Conservation (phyloP, 2,329 filamentous ascomycete species). For the Byssochlamys sp. region DNA sequence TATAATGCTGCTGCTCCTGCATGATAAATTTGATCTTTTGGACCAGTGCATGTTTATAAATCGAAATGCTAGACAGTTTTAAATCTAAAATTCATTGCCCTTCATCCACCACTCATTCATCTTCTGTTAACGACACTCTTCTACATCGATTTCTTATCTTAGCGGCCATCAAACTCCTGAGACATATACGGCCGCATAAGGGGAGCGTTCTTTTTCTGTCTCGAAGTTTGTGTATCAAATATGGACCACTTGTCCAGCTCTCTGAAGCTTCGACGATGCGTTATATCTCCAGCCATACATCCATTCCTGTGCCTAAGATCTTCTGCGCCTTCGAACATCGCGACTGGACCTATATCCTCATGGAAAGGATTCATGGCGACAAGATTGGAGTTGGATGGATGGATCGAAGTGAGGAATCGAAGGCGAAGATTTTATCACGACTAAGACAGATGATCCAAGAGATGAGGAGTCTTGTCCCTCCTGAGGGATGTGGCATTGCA, state of each 20-base stretch:
- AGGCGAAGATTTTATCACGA: conserved; percentile 26
- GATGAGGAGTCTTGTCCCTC: conserved; percentile 21
- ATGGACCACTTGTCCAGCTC: conserved; percentile 15
- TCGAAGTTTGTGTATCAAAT: conserved; percentile 24
- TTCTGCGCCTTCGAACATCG: conserved; percentile 25
- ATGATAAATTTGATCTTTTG: too few species aligned
- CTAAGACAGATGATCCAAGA: conserved; percentile 19
- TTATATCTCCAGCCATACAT: conserved; percentile 28
- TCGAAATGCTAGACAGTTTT: not conserved
- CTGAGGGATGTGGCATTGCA: conserved; percentile 16
- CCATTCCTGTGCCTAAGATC: conserved; percentile 31
- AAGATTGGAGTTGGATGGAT: conserved; percentile 25
- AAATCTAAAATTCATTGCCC: not conserved
- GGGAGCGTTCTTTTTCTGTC: conserved; percentile 22
- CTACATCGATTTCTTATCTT: conserved; percentile 13
- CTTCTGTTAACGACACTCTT: conserved; percentile 8
- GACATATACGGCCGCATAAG: conserved; percentile 11
- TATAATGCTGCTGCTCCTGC: too few species aligned
- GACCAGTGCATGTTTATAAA: not conserved
- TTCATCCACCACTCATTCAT: not conserved
- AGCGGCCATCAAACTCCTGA: conserved; percentile 13
- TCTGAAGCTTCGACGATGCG: conserved; percentile 27
- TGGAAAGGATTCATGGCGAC: conserved; percentile 31
- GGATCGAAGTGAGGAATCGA: conserved; percentile 20
- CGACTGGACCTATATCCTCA: conserved; percentile 28